Conservation (phyloP, 371 early-diverging fungal species). For the Globomyces sp. region DNA sequence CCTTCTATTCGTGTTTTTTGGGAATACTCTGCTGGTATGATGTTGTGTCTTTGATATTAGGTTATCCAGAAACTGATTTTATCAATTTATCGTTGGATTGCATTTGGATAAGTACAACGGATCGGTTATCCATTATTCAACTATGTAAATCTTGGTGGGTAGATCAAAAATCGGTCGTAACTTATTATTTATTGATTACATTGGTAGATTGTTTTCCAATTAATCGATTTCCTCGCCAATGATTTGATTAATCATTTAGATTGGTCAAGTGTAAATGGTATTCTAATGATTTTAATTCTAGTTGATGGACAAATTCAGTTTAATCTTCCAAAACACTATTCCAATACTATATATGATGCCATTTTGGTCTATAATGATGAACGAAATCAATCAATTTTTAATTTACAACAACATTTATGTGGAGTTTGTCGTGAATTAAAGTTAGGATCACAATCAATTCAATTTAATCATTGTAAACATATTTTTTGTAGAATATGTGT, state of each 20-base stretch:
- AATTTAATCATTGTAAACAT: constrained; percentile 4
- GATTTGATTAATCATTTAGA: background rate
- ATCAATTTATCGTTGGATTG: background rate
- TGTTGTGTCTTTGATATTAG: too few species aligned
- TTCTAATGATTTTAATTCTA: too few species aligned
- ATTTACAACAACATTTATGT: background rate
- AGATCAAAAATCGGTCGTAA: background rate
- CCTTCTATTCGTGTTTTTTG: background rate
- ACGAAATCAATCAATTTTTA: background rate
- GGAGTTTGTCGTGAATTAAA: constrained; percentile 5
- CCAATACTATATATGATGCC: background rate
- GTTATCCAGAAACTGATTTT: constrained; percentile 9
- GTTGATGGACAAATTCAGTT: background rate
- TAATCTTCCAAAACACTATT: background rate
- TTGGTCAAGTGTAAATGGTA: too few species aligned
- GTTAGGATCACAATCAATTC: background rate
- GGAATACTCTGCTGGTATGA: background rate
- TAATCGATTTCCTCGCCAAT: constrained; percentile 4
- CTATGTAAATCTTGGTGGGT: constrained; percentile 5
- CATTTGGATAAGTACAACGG: background rate
- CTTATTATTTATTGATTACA: too few species aligned
- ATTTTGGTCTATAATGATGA: background rate
- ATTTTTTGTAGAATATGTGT: constrained; percentile 1
- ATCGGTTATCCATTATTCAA: background rate
- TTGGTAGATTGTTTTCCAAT: background rate